Conservation (phyloP, 257 asterid species). For the Solanum pinnatisectum region DNA sequence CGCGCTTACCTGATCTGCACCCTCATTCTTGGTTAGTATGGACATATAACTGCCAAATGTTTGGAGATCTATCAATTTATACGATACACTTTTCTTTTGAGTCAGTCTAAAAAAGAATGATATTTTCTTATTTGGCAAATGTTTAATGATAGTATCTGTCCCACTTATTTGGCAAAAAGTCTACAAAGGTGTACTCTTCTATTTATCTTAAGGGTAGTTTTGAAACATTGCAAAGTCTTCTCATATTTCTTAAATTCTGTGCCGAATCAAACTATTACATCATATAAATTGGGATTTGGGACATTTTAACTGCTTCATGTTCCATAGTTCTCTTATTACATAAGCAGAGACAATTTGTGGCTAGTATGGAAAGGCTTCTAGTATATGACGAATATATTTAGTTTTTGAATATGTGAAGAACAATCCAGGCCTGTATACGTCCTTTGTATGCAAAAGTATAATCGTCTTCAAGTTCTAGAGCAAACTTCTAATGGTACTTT, state of each 20-base stretch:
- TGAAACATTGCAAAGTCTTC: not conserved
- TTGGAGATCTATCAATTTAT: not conserved
- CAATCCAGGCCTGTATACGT: not conserved
- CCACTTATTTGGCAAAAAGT: not conserved
- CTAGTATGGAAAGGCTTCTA: not conserved
- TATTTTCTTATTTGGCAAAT: not conserved
- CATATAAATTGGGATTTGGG: not conserved
- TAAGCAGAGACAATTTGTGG: not conserved
- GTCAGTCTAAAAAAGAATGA: fast-evolving
- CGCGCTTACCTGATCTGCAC: conserved; percentile 6
- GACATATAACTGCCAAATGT: not conserved
- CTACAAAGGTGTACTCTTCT: not conserved
- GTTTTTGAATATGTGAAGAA: not conserved
- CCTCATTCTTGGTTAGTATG: conserved; percentile 14
- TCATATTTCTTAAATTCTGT: not conserved
- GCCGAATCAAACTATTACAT: not conserved
- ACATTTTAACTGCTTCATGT: no score
- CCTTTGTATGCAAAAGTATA: not conserved
- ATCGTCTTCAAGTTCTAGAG: not conserved
- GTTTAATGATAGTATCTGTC: not conserved
- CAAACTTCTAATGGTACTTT: not conserved
- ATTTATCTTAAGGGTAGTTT: not conserved
- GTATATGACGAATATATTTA: not conserved
- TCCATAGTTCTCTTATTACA: not conserved
- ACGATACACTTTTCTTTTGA: not conserved